Conservation (phyloP, 2,329 filamentous ascomycete genomes). For the Phyllosticta citribraziliensis region DNA sequence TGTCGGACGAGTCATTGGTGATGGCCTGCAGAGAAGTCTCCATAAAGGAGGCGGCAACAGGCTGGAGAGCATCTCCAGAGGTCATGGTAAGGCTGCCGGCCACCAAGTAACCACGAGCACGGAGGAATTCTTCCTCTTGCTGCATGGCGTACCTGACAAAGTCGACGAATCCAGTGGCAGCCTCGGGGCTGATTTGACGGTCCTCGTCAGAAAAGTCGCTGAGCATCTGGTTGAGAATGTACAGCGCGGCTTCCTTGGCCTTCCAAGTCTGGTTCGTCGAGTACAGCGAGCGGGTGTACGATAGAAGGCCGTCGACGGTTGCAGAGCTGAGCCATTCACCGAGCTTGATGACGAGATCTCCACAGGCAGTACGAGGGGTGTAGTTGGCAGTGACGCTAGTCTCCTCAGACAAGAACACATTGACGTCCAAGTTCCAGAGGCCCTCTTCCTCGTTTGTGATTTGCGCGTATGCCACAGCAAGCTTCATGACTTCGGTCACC, state of each 20-base stretch:
- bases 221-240: slow-evolving; percentile 73
- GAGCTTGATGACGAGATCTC: slow-evolving; percentile 84
- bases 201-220: slow-evolving; percentile 73
- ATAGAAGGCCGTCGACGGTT: slow-evolving; percentile 68
- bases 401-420: slow-evolving; percentile 90
- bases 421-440: slow-evolving; percentile 93
- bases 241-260: slow-evolving; percentile 70
- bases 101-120: slow-evolving; percentile 78
- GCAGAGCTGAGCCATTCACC: slow-evolving; percentile 76
- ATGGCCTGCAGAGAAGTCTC: slow-evolving; percentile 68
- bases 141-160: slow-evolving; percentile 71
- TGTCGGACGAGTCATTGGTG: slow-evolving; percentile 65
- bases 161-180: slow-evolving; percentile 66
- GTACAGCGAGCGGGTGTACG: slow-evolving; percentile 67
- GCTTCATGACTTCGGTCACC: slow-evolving; percentile 79
- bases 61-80: slow-evolving; percentile 45
- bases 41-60: slow-evolving; percentile 52
- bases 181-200: slow-evolving; percentile 57
- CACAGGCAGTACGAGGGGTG: slow-evolving; percentile 84
- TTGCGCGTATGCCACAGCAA: slow-evolving; percentile 75
- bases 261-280: slow-evolving; percentile 48
- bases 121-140: slow-evolving; percentile 63
- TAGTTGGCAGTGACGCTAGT: slow-evolving; percentile 93
- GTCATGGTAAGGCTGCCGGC: slow-evolving; percentile 70
- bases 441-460: slow-evolving; percentile 90